Conservation (phyloP, 768 basidiomycete species). For the Phylloporus sp. region DNA sequence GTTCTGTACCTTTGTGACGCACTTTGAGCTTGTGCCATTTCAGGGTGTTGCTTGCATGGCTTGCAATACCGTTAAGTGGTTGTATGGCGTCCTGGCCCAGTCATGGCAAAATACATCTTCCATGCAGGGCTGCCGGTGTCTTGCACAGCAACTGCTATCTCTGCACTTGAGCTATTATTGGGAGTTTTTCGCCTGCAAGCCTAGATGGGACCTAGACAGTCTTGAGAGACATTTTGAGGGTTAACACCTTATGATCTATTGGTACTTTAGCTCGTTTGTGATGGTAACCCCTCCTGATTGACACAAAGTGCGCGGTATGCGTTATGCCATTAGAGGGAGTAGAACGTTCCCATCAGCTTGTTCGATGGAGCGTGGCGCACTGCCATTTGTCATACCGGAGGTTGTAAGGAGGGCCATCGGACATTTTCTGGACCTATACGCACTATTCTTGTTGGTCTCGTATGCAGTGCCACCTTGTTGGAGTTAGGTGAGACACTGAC, state of each 20-base stretch:
- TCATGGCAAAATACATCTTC: not conserved
- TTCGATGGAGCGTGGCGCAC: not conserved
- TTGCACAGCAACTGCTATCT: not conserved
- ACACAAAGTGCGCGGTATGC: not conserved
- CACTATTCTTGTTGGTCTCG: not conserved
- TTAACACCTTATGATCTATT: not conserved
- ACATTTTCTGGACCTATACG: not conserved
- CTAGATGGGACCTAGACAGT: not conserved
- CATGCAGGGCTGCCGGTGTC: not conserved
- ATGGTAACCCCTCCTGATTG: too few species aligned
- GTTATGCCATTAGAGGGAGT: not conserved
- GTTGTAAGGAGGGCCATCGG: not conserved
- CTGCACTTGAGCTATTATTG: not conserved
- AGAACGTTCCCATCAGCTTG: not conserved
- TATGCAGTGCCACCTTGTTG: not conserved
- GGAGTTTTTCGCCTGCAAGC: not conserved
- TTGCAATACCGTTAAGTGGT: not conserved
- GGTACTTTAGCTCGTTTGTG: not conserved
- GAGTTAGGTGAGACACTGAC: not conserved
- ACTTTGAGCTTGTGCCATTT: not conserved
- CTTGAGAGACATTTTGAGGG: not conserved
- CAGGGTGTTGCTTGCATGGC: not conserved
- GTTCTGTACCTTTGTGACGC: not conserved
- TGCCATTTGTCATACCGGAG: not conserved
- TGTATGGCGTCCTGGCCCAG: not conserved